Evolutionary conservation across 306 rosid genomes (phyloP), one percentile per base, ranked within the genome.

Genomic region (Fragaria nilgerrensis): DNA sequence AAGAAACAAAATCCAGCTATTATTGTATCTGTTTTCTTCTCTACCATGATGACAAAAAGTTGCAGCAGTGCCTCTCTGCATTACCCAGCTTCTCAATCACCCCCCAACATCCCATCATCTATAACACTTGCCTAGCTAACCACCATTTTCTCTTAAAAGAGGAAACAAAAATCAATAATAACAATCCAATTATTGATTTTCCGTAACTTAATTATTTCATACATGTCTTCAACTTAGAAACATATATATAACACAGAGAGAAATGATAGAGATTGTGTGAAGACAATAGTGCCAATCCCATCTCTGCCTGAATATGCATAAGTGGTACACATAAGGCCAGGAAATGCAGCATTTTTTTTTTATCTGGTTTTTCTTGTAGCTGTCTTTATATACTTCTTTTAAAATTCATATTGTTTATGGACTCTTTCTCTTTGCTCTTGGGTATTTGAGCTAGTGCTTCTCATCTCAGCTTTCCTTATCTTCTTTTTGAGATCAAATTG

Each of bases 11-110:
- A 89, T 87, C 80, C 84, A 82, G 82, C 87, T 76, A 93, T 86
- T 84, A 91, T 88, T 87, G 84, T 87, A 59, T 78, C 79, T 89
- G 90, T 93, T 90, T 80, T 75, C 90, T 86, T 89, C 88, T 89
- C 77, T 3, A 4, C 1, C 20, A 15, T 82, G 76, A 77, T 80
- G 87, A 87, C 91, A 84, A 82, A 80, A 43, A 43, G 47, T 73
- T 83, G 72, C 49, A 70, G 75, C 92, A 73, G 83, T 76, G 83
- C 75, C 75, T 76, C 90, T 81, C 90, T 80, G 80, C 82, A 68
- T 78, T 34, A 32, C 78, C 81, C 84, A 80, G 75, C 71, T 82
- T 49, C 74, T 80, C 87, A 62, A 84, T 68, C 43, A 5, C 79
- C 36, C 58, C 75, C 70, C 27, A 65, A 56, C 49, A 53, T 75